A percentile compares a stretch with the other conserved stretches of the same genome.
Evolutionary conservation across 129 eudicot species (phyloP).

Genomic region (Chrysanthemum lavandulifolium): DNA sequence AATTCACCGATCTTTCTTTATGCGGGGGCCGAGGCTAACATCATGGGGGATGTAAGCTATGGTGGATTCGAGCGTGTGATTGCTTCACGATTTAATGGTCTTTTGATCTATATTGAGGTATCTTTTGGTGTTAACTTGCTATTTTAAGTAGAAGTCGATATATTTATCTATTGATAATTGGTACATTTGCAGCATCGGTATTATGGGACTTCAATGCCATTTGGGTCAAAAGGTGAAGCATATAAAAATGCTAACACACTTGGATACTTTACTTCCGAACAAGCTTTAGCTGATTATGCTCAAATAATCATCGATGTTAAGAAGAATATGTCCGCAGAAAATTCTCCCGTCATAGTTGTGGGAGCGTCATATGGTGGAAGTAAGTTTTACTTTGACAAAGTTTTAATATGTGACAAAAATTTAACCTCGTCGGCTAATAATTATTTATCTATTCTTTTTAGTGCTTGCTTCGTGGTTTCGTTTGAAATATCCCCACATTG

Average conservation of each 20-base stretch:
- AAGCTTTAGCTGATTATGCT: constrained; percentile 43
- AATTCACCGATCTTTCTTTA: constrained; percentile 29
- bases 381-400: constrained; percentile 17
- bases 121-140: neutral
- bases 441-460: neutral
- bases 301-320: constrained; percentile 31
- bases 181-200: constrained; percentile 29
- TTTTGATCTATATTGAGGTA: constrained; percentile 35
- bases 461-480: constrained; percentile 40
- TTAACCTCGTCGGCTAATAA: too few species aligned
- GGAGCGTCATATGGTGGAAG: constrained; percentile 53
- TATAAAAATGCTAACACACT: constrained; percentile 27
- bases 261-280: constrained; percentile 33
- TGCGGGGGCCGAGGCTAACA: constrained; percentile 13
- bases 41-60: too few species aligned
- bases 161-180: too few species aligned
- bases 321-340: constrained; percentile 23
- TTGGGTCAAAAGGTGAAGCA: constrained; percentile 33
- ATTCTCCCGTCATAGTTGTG: constrained; percentile 38
- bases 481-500: constrained; percentile 29
- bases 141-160: too few species aligned
- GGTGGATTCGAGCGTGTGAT: neutral
- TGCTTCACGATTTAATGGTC: constrained; percentile 32
- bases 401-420: neutral
- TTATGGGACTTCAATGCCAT: constrained; percentile 40